Conservation (phyloP, 2,329 filamentous ascomycete genomes). For the Alternaria novae-zelandiae region DNA sequence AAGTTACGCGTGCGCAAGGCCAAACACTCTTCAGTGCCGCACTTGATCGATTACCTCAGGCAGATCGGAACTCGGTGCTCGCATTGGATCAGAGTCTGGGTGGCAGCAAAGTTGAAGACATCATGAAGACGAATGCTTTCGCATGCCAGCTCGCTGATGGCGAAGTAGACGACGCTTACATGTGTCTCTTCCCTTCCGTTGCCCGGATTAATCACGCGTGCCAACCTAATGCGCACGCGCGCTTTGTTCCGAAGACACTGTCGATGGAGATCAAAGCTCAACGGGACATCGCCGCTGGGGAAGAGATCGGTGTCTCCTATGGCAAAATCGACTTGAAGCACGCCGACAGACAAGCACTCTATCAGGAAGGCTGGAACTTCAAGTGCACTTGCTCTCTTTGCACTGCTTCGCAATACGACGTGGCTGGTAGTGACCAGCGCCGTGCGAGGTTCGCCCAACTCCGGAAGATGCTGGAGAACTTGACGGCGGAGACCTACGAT, state of each 20-base stretch:
- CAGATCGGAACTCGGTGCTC: conserved; percentile 13
- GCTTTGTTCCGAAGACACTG: conserved; percentile 25
- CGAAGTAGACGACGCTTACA: conserved; percentile 25
- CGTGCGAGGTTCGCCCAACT: conserved; percentile 24
- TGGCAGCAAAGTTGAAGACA: conserved; percentile 22
- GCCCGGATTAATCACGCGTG: conserved; percentile 36
- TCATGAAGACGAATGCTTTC: conserved; percentile 35
- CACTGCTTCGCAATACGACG: conserved; percentile 18
- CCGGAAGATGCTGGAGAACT: conserved; percentile 15
- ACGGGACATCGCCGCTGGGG: conserved; percentile 23
- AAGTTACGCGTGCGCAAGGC: conserved; percentile 16
- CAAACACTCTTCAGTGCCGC: conserved; percentile 18
- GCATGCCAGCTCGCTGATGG: conserved; percentile 29
- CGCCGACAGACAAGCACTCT: conserved; percentile 23
- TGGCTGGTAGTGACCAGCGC: conserved; percentile 26
- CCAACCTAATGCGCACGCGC: conserved; percentile 29
- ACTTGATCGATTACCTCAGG: conserved; percentile 11
- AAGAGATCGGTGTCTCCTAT: conserved; percentile 34
- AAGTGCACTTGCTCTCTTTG: conserved; percentile 31
- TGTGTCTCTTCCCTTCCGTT: conserved; percentile 32
- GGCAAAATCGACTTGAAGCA: conserved; percentile 26
- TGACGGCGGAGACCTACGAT: conserved; percentile 30
- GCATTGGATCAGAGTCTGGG: conserved; percentile 23
- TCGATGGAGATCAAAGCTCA: conserved; percentile 32
- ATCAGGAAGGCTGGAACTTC: conserved; percentile 31